A percentile compares a stretch with the other conserved stretches of the same genome.
These are phyloP conservation scores for Malassezia japonica DNA, from an alignment of 1,284 basidiomycete genomes.

Conservation along the genomic window DNA sequence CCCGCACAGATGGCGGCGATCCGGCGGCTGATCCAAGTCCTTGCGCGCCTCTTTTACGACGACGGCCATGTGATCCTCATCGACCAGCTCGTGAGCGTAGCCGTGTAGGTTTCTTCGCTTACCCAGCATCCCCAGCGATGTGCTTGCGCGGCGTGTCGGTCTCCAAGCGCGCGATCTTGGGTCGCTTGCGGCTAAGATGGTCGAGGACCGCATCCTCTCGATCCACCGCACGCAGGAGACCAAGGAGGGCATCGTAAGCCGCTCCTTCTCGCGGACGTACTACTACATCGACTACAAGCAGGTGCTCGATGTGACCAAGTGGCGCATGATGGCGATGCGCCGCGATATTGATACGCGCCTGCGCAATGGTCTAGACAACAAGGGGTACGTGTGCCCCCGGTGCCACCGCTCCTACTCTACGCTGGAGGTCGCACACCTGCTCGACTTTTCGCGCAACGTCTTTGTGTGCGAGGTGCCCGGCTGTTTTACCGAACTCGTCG, in stretches of 20 bases:
- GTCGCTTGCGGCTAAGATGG: constrained; percentile 76
- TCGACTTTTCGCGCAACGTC: constrained; percentile 55
- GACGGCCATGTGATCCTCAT: constrained; percentile 79
- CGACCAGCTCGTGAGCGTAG: constrained; percentile 80
- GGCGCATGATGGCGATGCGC: constrained; percentile 90
- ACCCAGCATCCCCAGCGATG: constrained; percentile 74
- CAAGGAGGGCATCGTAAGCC: constrained; percentile 9
- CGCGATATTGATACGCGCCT: constrained; percentile 63
- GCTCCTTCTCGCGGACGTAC: constrained; percentile 53
- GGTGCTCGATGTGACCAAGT: constrained; percentile 94
- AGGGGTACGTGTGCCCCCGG: constrained; percentile 86
- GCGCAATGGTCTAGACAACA: constrained; percentile 61
- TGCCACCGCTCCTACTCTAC: constrained; percentile 77
- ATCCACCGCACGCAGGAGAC: constrained; percentile 34
- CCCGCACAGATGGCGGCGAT: constrained; percentile 35
- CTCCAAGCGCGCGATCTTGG: constrained; percentile 84
- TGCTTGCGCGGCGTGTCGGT: constrained; percentile 75
- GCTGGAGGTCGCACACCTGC: constrained; percentile 71
- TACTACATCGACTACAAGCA: constrained; percentile 93
- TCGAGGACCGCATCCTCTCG: constrained; percentile 64
- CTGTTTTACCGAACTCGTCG: constrained; percentile 62
- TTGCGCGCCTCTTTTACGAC: constrained; percentile 88
- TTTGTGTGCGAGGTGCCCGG: constrained; percentile 47
- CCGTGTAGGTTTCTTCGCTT: constrained; percentile 62
- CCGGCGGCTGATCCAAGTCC: constrained; percentile 68